Evolutionary conservation across 2,329 filamentous ascomycete genomes (phyloP).

Genomic region (Ascocoryne sarcoides): DNA sequence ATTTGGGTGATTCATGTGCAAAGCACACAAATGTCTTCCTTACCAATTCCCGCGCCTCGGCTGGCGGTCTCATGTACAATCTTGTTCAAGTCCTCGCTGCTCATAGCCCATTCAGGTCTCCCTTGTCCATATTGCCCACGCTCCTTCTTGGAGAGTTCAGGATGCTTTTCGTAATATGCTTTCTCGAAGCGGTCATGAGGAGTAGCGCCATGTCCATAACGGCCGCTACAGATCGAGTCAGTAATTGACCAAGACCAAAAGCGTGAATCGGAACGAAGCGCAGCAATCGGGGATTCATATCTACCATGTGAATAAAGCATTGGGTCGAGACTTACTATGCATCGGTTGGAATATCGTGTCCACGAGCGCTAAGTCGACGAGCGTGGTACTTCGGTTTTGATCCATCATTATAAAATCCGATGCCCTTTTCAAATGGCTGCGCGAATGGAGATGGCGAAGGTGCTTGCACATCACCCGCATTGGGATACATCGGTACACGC

Average conservation of each 20-base stretch:
- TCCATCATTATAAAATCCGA: constrained; percentile 46
- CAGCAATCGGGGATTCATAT: no score
- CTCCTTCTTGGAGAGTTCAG: constrained; percentile 70
- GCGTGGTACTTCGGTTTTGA: constrained; percentile 48
- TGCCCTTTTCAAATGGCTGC: constrained; percentile 22
- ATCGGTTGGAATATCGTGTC: constrained; percentile 67
- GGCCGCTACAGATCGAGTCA: constrained; percentile 33
- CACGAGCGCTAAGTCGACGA: constrained; percentile 64
- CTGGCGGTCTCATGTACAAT: constrained; percentile 66
- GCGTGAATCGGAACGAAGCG: neutral
- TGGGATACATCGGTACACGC: constrained; percentile 86
- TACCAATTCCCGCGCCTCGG: constrained; percentile 44
- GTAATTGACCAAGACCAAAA: neutral
- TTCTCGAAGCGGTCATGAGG: constrained; percentile 77
- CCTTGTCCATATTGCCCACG: constrained; percentile 48
- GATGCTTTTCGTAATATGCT: constrained; percentile 89
- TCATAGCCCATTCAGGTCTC: constrained; percentile 69
- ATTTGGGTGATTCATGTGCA: constrained; percentile 15
- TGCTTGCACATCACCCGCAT: constrained; percentile 92
- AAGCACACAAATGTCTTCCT: constrained; percentile 25
- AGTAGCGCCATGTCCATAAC: constrained; percentile 77
- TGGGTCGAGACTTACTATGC: constrained; percentile 50
- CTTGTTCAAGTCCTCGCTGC: constrained; percentile 81
- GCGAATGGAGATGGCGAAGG: constrained; percentile 63
- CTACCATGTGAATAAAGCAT: neutral